phyloP scores from a whole-genome alignment of 2,329 filamentous ascomycete species.

The Diaporthe sp. region DNA sequence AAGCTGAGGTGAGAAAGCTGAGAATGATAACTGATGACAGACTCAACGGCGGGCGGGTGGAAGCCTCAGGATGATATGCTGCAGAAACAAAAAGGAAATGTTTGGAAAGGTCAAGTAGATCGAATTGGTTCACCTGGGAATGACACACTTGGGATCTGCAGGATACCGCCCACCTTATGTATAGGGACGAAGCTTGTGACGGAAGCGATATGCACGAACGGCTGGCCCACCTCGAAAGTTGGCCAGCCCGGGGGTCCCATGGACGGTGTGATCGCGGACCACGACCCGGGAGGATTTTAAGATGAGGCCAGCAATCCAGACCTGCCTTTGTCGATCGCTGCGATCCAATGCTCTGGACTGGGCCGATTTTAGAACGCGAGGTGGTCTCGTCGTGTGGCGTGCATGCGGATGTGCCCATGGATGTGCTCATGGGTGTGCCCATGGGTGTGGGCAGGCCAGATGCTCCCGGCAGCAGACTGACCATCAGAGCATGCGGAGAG shows the following conservation, averaged over 20 bases:
- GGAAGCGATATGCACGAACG: slow-evolving; percentile 30
- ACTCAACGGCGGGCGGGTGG: not conserved
- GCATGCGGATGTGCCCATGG: slow-evolving; percentile 16
- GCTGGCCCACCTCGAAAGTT: slow-evolving; percentile 33
- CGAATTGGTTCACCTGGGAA: slow-evolving; percentile 6
- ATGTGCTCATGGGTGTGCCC: slow-evolving; percentile 13
- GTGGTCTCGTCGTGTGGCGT: slow-evolving; percentile 3
- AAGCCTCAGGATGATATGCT: not conserved
- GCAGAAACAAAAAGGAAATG: slow-evolving; percentile 34
- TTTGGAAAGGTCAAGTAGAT: slow-evolving; percentile 25
- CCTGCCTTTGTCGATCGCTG: slow-evolving; percentile 36
- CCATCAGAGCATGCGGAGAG: not conserved
- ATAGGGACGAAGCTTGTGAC: slow-evolving; percentile 19
- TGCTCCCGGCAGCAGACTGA: not conserved
- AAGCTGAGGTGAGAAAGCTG: not conserved
- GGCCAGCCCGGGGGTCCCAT: slow-evolving; percentile 10
- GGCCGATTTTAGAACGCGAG: slow-evolving; percentile 33
- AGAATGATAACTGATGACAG: slow-evolving; percentile 20
- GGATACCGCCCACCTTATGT: slow-evolving; percentile 37
- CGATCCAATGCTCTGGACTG: slow-evolving; percentile 39
- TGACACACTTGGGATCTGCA: slow-evolving; percentile 20
- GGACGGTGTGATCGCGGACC: slow-evolving; percentile 24
- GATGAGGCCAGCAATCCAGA: slow-evolving; percentile 39
- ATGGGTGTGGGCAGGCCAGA: slow-evolving; percentile 10
- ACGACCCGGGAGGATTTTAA: slow-evolving; percentile 26